Evolutionary conservation across 2,329 filamentous ascomycete genomes (phyloP), one percentile per base, ranked within the genome.

Genomic region (Pseudogymnoascus sp.): DNA sequence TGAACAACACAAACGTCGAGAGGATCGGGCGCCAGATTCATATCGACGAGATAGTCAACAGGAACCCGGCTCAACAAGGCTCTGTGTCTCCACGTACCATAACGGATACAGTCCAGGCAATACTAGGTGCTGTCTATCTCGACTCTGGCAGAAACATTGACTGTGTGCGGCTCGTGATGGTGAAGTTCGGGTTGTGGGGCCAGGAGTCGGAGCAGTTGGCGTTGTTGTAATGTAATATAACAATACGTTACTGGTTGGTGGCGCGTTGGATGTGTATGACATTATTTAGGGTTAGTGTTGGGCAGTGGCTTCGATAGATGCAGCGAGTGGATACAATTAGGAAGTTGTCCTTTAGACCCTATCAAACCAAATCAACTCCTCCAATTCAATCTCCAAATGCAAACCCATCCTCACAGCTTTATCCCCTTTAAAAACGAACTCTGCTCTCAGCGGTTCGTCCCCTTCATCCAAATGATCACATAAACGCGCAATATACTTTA

Each of bases 21-120:
- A 62, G n/a, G 35, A 9, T 61, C n/a, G 63, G 63, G 2, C 25
- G 39, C n/a, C 36, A 41, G 2, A 13, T 35, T 35, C 39, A 60
- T 12, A 10, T 65, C 12, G 55, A 61, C 13, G 29, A 36, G 4
- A 25, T 65, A 9, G 60, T 65, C 31, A 62, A 60, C 31, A 13
- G n/a, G 7, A 60, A 60, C 35, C 62, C 41, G 13, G 55, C 59
- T 12, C 63, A 65, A 31, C 33, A 42, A 27, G 63, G 63, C 3
- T 9, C 9, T 21, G 62, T 63, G 3, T 12, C 27, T 25, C 44
- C 60, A 3, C 8, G 27, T 1, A 55, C 9, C n/a, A 8, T 55
- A 4, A 4, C 27, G 8, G 48, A 55, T 31, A 55, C 48, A 12
- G 1, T 55, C 12, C n/a, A 55, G n/a, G 27, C 48, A 33, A 33